Base-by-base conservation (phyloP, 2,329 filamentous ascomycete genomes). In the Xylaria sp. region DNA sequence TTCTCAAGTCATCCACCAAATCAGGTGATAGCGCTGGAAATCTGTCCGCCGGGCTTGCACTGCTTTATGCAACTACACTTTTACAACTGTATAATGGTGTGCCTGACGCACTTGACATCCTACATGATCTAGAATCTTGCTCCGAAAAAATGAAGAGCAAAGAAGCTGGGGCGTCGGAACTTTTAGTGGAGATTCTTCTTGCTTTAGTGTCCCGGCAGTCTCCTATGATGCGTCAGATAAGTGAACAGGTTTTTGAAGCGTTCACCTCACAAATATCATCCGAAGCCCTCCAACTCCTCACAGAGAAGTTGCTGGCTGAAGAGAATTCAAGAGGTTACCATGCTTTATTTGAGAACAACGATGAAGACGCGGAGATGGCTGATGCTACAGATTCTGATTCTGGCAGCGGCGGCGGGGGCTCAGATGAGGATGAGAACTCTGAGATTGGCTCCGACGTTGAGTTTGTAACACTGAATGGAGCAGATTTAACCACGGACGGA, bases 71-170 rank as follows among this genome's bases (percentile, higher is more conserved):
- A 0, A 87, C 97, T 61, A 92, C 93, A 0, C 88, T 97, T 15
- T 85, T 98, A 64, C 93, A 97, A 79, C 86, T 97, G 9, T 97
- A 97, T 81, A 94, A 95, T 75, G 93, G 93, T 28, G 94, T 97
- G 67, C 86, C 92, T 0, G 96, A 98, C 77, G 93, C 94, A 0
- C 87, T 97, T 26, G 90, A 91, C 58, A 90, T 96, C 69, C 83
- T 97, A 9, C 88, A 92, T 63, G 95, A 97, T 74, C 85, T 97
- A n/a, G 88, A 91, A 72, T 84, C 91, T 67, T 94, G 92, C 78
- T 91, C 91, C 67, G 86, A 92, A 51, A 90, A 89, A 75, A 84
- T 92, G 59, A 86, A 89, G 72, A 83, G 85, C 0, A 84, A 88
- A 71, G 81, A 87, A 46, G 80, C 83, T 0, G 87, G 86, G 6